These are phyloP conservation scores for Prunus mume DNA, from an alignment of 306 rosid genomes.

Conservation along the genomic window DNA sequence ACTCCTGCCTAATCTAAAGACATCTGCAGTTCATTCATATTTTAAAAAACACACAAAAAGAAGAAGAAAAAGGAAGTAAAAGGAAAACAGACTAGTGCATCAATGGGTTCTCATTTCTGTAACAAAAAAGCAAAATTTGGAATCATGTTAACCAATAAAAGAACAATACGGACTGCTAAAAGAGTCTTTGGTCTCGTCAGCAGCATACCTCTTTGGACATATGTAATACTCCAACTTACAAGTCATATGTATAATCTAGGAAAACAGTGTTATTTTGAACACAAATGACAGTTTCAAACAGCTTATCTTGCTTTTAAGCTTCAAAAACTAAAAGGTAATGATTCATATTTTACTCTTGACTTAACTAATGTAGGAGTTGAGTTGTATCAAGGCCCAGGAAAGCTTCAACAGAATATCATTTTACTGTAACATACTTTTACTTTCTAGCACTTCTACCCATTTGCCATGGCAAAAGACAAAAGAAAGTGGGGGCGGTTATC, in stretches of 20 bases:
- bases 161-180: background rate
- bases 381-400: no score
- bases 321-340: background rate
- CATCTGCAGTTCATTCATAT: background rate
- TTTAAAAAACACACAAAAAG: no score
- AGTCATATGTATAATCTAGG: background rate
- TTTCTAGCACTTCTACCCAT: no score
- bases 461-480: no score
- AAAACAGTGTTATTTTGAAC: background rate
- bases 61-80: background rate
- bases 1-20: background rate
- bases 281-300: background rate
- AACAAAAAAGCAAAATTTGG: background rate
- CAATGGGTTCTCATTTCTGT: background rate
- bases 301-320: background rate
- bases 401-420: no score
- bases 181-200: background rate
- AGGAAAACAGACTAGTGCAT: background rate
- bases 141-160: background rate
- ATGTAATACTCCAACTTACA: background rate
- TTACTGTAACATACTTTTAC: no score
- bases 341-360: no score
- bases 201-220: background rate
- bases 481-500: no score
- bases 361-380: no score